A percentile compares a stretch with the other conserved stretches of the same genome.
phyloP scores from a whole-genome alignment of 2,329 filamentous ascomycete species.

The Fusarium humuli region DNA sequence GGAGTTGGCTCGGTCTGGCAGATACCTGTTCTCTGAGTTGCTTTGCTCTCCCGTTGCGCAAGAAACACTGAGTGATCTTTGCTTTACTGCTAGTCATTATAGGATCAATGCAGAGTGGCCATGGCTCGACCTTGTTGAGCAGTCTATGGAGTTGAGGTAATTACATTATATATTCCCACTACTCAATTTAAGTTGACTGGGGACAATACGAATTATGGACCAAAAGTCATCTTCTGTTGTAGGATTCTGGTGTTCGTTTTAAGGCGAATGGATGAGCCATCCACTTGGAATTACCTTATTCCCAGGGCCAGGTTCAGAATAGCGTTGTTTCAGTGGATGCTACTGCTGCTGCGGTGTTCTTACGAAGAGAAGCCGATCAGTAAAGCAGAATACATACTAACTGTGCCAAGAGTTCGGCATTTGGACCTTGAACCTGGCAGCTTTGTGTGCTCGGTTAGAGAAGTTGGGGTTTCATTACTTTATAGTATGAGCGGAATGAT shows the following conservation, averaged over 20 bases:
- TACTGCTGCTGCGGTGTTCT: constrained; percentile 6
- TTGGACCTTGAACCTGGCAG: constrained; percentile 13
- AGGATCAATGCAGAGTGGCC: background rate
- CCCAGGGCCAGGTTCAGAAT: background rate
- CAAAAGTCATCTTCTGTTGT: background rate
- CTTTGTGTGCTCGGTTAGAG: constrained; percentile 36
- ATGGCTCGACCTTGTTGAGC: background rate
- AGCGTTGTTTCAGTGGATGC: constrained; percentile 2
- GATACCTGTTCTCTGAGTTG: background rate
- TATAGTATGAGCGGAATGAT: constrained; percentile 7
- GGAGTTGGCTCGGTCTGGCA: background rate
- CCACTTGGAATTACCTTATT: constrained; percentile 2
- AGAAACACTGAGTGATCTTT: background rate
- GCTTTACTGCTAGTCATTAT: background rate
- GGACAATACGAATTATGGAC: background rate
- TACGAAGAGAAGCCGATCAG: background rate
- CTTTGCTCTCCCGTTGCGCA: background rate
- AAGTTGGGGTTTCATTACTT: constrained; percentile 29
- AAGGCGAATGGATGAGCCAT: background rate
- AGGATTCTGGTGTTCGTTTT: background rate
- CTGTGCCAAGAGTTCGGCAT: constrained; percentile 23
- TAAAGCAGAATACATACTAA: background rate
- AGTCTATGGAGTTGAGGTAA: background rate
- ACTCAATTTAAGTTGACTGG: background rate
- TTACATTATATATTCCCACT: background rate